Evolutionary conservation across 2,329 filamentous ascomycete species (phyloP).

Genomic region (Pezicula neosporulosa): DNA sequence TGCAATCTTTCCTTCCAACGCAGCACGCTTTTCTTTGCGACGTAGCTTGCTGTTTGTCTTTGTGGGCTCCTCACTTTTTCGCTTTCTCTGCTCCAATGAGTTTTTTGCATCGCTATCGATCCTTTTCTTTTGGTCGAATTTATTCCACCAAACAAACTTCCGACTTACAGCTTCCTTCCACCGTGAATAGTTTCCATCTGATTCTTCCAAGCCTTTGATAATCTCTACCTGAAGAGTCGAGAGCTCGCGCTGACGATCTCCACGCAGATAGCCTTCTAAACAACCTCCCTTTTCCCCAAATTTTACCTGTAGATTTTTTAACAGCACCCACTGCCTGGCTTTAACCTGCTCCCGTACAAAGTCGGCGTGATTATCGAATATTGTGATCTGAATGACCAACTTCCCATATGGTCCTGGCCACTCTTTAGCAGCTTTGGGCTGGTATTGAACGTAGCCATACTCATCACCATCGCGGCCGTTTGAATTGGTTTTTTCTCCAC

Average conservation of each 20-base stretch:
- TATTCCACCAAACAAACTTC: conserved; percentile 56
- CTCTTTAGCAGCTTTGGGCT: conserved; percentile 25
- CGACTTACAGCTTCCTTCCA: conserved; percentile 58
- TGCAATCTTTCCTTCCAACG: conserved; percentile 23
- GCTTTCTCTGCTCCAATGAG: conserved; percentile 24
- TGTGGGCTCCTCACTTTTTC: conserved; percentile 4
- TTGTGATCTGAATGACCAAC: conserved; percentile 65
- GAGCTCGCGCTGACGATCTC: conserved; percentile 45
- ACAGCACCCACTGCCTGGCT: conserved; percentile 56
- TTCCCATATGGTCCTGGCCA: conserved; percentile 77
- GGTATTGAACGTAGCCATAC: conserved; percentile 46
- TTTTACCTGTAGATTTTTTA: conserved; percentile 74
- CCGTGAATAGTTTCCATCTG: conserved; percentile 40
- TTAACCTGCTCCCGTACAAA: conserved; percentile 54
- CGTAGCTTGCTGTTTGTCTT: conserved; percentile 22
- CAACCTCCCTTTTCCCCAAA: conserved; percentile 44
- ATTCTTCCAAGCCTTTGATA: conserved; percentile 37
- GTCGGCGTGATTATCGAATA: conserved; percentile 64
- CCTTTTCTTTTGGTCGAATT: conserved; percentile 37
- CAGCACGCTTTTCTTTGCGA: conserved; percentile 25
- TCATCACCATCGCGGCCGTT: conserved; percentile 46
- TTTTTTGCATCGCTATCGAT: conserved; percentile 32
- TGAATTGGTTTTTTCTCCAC: conserved; percentile 22
- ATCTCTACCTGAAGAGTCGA: conserved; percentile 61
- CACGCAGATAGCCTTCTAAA: conserved; percentile 70